Base-by-base conservation (phyloP, 164 flowering plant genomes). In the Cinnamomum micranthum region DNA sequence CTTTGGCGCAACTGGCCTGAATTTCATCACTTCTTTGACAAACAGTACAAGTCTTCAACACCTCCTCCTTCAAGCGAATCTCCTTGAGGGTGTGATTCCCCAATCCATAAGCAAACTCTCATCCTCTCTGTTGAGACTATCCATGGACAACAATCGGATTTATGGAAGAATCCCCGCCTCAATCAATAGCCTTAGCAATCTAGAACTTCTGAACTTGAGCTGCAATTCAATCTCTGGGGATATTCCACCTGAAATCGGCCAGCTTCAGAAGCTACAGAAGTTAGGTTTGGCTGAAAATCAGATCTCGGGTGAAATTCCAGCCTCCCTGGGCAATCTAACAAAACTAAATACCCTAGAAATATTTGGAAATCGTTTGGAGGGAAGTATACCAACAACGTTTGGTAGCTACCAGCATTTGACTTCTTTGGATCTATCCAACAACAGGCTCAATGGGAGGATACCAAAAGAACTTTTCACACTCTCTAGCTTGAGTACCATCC, bases 21-120 rank as follows among this genome's bases (percentile, higher is more conserved):
- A 31, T 25, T 86, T 85, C 58, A 41, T 87, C 55, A 58, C 71
- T 59, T 76, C 83, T 27, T 71, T 88, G 63, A 50, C 74, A 27
- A 88, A 86, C 69, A 75, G 83, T 28, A 77, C 84, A 10, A 15
- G 2, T 11, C 82, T 89, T 6, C 28, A 76, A 6, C 66, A 71
- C 50, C 83, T 89, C 7, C 84, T 83, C 2, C 6, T 87, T 12
- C 85, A 79, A 64, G 79, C 68, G 23, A 89, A 89, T 76, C 75
- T 17, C 55, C 28, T 89, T 2, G 80, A 76, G 35, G 92, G 92
- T 15, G 70, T 25, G 0, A 73, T 89, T 63, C 91, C 90, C 5
- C 78, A 78, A 6, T 83, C 88, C 12, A 73, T 85, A 3, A 85
- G 86, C 14, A 83, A 88, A 72, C 84, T 88, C 17, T 85, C 89